Evolutionary conservation across 2,329 filamentous ascomycete species (phyloP), one percentile per base, ranked within the genome.

Genomic region (Pseudogymnoascus sp.): DNA sequence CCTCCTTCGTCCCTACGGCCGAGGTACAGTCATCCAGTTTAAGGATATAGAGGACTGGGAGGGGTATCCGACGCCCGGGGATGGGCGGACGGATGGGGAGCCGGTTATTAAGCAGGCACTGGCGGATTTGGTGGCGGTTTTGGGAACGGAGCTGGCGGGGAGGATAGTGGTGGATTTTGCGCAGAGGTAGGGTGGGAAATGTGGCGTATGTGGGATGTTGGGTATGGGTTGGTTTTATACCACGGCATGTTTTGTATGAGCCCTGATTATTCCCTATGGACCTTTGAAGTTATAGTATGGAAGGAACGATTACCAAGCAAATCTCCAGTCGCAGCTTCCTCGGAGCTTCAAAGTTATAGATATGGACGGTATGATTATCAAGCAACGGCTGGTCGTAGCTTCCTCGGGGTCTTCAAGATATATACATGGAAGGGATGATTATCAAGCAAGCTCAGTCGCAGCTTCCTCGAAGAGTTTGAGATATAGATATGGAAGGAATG

Each of bases 11-110:
- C 66, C 60, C 45, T 74, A 77, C 55, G 68, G 70, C 2, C 68
- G 68, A 0, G 69, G 73, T 0, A 66, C 71, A 3, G 69, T 79
- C 35, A 80, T 80, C 63, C 72, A 76, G 62, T 76, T 75, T 2
- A 72, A 80, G 62, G 78, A 87, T 69, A 75, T 90, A 7, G 77
- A 82, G 2, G 76, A 76, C 2, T 92, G 89, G 88, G 76, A 83
- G 0, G 70, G 39, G 19, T 43, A 43, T 14, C 39, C 39, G 4
- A 5, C 0, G 19, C 39, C 39, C 10, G 39, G 39, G 11, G 39
- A 43, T 23, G 39, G 39, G 39, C 23, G 39, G 39, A 43, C 39
- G 39, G 39, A 43, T 43, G 19, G 39, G 4, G 19, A 23, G 19
- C 39, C 39, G 19, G 8, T 43, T 23, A 43, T 43, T 43, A 43